These are phyloP conservation scores for Trichosporon coremiiforme DNA, from an alignment of 1,284 basidiomycete species.

Conservation along the genomic window DNA sequence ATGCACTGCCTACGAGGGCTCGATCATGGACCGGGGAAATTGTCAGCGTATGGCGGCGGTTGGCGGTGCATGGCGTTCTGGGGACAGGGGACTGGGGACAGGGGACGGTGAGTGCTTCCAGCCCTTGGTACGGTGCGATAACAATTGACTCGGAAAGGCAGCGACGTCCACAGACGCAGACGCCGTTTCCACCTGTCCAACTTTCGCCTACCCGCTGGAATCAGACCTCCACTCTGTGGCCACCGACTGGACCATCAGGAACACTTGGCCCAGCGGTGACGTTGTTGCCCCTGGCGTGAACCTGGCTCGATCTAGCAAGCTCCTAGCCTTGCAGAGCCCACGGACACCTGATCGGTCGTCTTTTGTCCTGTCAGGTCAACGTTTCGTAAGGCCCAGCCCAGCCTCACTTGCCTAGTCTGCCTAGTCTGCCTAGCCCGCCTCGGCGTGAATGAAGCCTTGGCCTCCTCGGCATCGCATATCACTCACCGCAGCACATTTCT, in stretches of 20 bases:
- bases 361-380: background rate
- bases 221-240: background rate
- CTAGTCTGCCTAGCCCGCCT: background rate
- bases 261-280: background rate
- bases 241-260: background rate
- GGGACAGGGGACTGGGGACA: too few relatives aligned
- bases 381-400: background rate
- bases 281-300: background rate
- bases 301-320: background rate
- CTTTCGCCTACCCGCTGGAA: background rate
- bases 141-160: too few relatives aligned
- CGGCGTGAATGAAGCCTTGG: background rate
- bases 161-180: too few relatives aligned
- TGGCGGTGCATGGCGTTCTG: too few relatives aligned
- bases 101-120: too few relatives aligned
- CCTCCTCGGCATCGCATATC: constrained; percentile 5
- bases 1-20: background rate
- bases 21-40: background rate
- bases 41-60: background rate
- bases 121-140: background rate
- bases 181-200: too few relatives aligned
- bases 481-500: background rate
- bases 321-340: background rate
- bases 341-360: background rate
- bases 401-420: too few relatives aligned